Evolutionary conservation across 2,329 filamentous ascomycete species (phyloP).

Genomic region (Madurella mycetomatis): DNA sequence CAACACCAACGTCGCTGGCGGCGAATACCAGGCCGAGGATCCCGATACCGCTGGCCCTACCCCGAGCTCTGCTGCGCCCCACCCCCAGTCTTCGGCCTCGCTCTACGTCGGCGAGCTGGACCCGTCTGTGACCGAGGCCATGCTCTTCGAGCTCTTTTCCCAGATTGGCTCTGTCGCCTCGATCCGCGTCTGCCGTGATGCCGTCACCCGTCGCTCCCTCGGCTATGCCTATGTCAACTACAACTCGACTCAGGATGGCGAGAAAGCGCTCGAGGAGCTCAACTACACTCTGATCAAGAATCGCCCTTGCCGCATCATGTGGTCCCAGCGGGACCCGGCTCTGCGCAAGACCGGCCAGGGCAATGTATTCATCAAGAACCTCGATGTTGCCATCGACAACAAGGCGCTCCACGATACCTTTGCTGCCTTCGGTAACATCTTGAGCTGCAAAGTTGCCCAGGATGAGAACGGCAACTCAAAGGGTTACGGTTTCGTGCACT

Average conservation of each 20-base stretch:
- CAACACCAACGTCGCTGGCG: constrained; percentile 65
- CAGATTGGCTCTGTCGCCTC: constrained; percentile 98
- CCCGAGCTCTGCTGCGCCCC: constrained; percentile 67
- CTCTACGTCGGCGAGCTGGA: constrained; percentile 99
- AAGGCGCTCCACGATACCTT: constrained; percentile 99
- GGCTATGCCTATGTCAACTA: constrained; percentile 99
- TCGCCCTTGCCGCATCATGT: constrained; percentile 99
- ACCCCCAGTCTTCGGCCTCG: constrained; percentile 90
- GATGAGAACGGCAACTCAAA: constrained; percentile 96
- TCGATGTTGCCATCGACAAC: constrained; percentile 98
- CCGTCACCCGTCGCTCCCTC: constrained; percentile 95
- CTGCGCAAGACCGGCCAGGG: constrained; percentile 98
- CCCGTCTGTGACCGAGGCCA: constrained; percentile 95
- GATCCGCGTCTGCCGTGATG: constrained; percentile 98
- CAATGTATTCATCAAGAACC: constrained; percentile 99
- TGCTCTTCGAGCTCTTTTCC: constrained; percentile 99
- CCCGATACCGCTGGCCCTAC: constrained; percentile 63
- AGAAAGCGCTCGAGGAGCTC: constrained; percentile 97
- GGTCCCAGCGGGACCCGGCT: constrained; percentile 98
- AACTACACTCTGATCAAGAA: constrained; percentile 99
- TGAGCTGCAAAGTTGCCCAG: constrained; percentile 99
- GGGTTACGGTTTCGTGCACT: constrained; percentile 98
- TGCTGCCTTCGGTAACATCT: constrained; percentile 96
- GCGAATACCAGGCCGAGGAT: constrained; percentile 52
- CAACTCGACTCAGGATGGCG: constrained; percentile 93